Base-by-base conservation (phyloP, 1,139 yeast species). In the Lodderomyces elongisporus region DNA sequence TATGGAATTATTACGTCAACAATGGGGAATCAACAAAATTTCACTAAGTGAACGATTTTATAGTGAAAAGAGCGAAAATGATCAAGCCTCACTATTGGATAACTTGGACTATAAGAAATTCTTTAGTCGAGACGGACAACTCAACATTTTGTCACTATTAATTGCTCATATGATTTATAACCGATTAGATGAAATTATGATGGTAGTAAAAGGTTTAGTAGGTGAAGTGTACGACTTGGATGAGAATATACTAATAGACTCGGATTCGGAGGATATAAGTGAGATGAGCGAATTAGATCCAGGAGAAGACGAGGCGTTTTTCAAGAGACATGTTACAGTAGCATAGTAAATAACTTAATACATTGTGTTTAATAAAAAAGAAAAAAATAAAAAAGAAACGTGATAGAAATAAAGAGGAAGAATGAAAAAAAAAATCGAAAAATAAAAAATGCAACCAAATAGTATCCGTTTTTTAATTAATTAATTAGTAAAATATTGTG, bases 171-270 rank as follows among this genome's bases (percentile, higher is more conserved):
- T 60, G 44, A 54, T 61, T 7, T 63, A 60, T 38, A 51, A 51
- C 28, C 49, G 59, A 20, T 35, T 62, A 4, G 70, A 63, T 42
- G 58, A 57, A 36, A 49, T 56, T 5, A 53, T 58, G 40, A 37
- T 60, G 6, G 44, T 56, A 12, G 52, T 57, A 13, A 63, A 62
- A 39, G 51, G 59, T 4, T 48, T 63, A 29, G 69, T 63, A 8
- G 69, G 70, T 1, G 70, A 63, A 33, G 57, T 58, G 38, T 63
- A 49, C 33, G 63, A 58, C 36, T 42, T 40, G 14, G 43, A 40
- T 25, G 42, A 41, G 15, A 30, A 25, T 13, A 26, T 36, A 8
- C 24, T 43, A 13, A 16, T 31, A 16, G 46, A 41, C 5, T 38
- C 36, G 4, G 41, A 33, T 13, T 26, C 22, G 16, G 26, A 28